Evolutionary conservation across 129 eudicot species (phyloP), one percentile per base, ranked within the genome.

Genomic region (Flaveria brownii): DNA sequence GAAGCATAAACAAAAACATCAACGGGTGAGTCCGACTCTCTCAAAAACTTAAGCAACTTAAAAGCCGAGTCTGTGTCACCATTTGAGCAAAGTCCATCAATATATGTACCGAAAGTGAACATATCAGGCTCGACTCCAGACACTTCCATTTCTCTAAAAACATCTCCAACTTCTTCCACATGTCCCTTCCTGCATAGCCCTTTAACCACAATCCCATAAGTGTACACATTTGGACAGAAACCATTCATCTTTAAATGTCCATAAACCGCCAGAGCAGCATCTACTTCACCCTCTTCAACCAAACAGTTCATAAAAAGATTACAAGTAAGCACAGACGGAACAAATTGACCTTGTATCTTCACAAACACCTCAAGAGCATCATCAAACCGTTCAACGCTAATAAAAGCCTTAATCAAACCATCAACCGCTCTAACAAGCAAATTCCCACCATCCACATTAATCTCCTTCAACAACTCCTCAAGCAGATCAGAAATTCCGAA

Each of bases 181-280:
- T 52, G 25, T 68, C 85, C 89, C 43, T 74, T 81, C 52, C 78
- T 88, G 71, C 88, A 87, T 36, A 80, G 78, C 25, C 90, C 96
- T 81, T 89, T 89, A 30, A 92, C 74, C 82, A 85, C 78, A 70
- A 92, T 86, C 52, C 85, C 83, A 76, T 92, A 89, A 0, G 92
- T 90, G 64, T 85, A 90, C 12, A 81, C 87, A 75, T 90, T 86
- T 28, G 90, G 92, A 52, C 43, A 69, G 59, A 92, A 76, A n/a
- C 90, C 92, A 45, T 83, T 72, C 71, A 73, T 51, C 78, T 85
- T 78, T 64, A 90, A 72, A 55, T 77, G 90, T 61, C 78, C 56
- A 80, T 81, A 90, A 50, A 88, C 18, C 30, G 68, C 81, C 70
- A 85, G 46, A 23, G 87, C 85, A 70, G 45, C 78, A 41, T 85